phyloP scores from a whole-genome alignment of 2,329 filamentous ascomycete species.

The Fusarium sp. region DNA sequence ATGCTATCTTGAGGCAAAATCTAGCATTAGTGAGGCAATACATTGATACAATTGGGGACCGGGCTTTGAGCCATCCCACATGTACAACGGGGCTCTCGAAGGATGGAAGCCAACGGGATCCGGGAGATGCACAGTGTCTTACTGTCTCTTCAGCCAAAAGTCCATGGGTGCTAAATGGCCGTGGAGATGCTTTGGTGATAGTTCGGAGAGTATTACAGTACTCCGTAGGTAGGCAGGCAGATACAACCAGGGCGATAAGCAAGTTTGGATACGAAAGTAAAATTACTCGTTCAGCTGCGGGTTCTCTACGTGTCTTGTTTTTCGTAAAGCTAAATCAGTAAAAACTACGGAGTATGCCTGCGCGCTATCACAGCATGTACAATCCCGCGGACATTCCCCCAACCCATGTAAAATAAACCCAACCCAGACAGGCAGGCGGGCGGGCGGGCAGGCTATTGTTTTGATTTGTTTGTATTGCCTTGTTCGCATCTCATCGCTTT shows the following conservation, averaged over 20 bases:
- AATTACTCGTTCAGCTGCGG: constrained; percentile 6
- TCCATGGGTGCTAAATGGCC: constrained; percentile 5
- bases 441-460: constrained; percentile 5
- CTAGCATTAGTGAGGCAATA: constrained; percentile 17
- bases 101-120: constrained; percentile 27
- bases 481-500: constrained; percentile 6
- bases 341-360: neutral
- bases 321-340: constrained; percentile 6
- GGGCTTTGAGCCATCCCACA: constrained; percentile 19
- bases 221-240: neutral
- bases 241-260: neutral
- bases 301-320: neutral
- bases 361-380: neutral
- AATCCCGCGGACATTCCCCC: constrained; percentile 23
- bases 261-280: constrained; percentile 22
- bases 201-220: neutral
- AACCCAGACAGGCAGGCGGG: neutral
- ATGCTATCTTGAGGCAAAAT: constrained; percentile 31
- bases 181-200: constrained; percentile 9
- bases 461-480: constrained; percentile 13
- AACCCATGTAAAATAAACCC: constrained; percentile 12
- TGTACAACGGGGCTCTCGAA: constrained; percentile 14
- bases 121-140: constrained; percentile 39
- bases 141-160: neutral
- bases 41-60: constrained; percentile 10